A percentile compares a stretch with the other conserved stretches of the same genome.
phyloP scores from a whole-genome alignment of 805 yeast genomes.

The Metschnikowia anglica region DNA sequence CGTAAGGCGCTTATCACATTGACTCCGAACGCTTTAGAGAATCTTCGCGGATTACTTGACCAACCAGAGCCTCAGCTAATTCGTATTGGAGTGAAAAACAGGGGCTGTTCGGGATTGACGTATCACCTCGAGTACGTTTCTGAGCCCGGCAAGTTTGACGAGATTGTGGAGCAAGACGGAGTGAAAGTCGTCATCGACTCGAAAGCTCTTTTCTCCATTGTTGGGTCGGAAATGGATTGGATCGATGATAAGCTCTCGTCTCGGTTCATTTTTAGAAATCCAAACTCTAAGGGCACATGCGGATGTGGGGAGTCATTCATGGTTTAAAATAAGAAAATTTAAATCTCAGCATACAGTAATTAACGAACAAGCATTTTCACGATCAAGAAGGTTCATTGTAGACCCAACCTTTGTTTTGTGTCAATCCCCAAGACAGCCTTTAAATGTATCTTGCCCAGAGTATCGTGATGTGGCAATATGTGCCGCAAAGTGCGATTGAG shows the following conservation, averaged over 20 bases:
- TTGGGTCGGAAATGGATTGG: slow-evolving; percentile 99
- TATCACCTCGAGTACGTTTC: slow-evolving; percentile 89
- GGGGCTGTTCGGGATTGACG: slow-evolving; percentile 96
- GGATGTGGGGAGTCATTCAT: slow-evolving; percentile 99
- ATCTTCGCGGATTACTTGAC: slow-evolving; percentile 62
- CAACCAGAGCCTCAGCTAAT: slow-evolving; percentile 88
- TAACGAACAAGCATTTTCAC: slow-evolving; percentile 10
- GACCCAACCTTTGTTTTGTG: too few relatives aligned
- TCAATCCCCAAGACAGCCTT: too few relatives aligned
- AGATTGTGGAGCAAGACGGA: slow-evolving; percentile 88
- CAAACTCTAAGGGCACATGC: slow-evolving; percentile 96
- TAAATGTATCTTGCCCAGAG: too few relatives aligned
- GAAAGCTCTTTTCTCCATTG: slow-evolving; percentile 91
- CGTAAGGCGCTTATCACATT: slow-evolving; percentile 87
- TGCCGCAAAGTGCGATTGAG: too few relatives aligned
- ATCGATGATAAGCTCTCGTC: slow-evolving; percentile 87
- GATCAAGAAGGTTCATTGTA: not conserved
- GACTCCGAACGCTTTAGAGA: slow-evolving; percentile 71
- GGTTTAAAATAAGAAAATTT: slow-evolving; percentile 51
- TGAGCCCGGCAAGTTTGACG: slow-evolving; percentile 93
- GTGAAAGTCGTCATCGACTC: slow-evolving; percentile 92
- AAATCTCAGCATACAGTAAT: slow-evolving; percentile 6
- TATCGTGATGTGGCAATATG: too few relatives aligned
- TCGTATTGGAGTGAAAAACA: slow-evolving; percentile 88
- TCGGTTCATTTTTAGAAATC: slow-evolving; percentile 89